These are phyloP conservation scores for Lobosporangium transversale DNA, from an alignment of 192 early-diverging fungal species.

Conservation along the genomic window DNA sequence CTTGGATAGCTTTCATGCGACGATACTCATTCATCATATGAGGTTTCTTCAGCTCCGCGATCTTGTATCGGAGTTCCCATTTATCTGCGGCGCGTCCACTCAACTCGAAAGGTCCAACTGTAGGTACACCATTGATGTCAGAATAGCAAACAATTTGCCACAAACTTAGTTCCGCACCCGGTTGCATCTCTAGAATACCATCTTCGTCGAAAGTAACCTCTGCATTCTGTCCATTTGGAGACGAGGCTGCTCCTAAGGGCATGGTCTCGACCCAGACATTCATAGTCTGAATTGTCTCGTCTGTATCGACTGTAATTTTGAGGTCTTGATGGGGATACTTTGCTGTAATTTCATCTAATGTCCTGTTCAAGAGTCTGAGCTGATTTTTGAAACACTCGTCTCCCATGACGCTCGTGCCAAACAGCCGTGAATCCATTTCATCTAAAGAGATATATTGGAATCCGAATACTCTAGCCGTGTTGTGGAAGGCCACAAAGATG, in stretches of 20 bases:
- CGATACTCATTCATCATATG: slow-evolving; percentile 51
- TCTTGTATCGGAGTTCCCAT: slow-evolving; percentile 48
- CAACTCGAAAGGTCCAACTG: slow-evolving; percentile 43
- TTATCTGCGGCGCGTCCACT: slow-evolving; percentile 25
- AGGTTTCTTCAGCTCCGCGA: slow-evolving; percentile 40
- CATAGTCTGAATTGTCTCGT: slow-evolving; percentile 50
- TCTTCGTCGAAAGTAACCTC: slow-evolving; percentile 24
- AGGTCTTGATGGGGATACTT: slow-evolving; percentile 65
- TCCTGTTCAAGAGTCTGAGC: slow-evolving; percentile 68
- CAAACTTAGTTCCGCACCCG: slow-evolving; percentile 36
- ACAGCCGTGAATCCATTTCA: slow-evolving; percentile 85
- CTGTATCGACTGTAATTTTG: slow-evolving; percentile 50
- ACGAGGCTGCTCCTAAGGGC: slow-evolving; percentile 34
- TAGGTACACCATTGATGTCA: slow-evolving; percentile 17
- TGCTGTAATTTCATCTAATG: slow-evolving; percentile 69
- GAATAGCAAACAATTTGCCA: slow-evolving; percentile 53
- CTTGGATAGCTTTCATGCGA: slow-evolving; percentile 45
- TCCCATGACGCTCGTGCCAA: slow-evolving; percentile 74
- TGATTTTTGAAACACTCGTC: slow-evolving; percentile 75
- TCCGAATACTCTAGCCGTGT: slow-evolving; percentile 89
- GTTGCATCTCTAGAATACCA: slow-evolving; percentile 45
- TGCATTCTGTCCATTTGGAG: slow-evolving; percentile 8
- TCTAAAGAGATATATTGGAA: slow-evolving; percentile 91
- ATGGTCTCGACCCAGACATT: slow-evolving; percentile 52
- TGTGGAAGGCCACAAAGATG: slow-evolving; percentile 93